These are phyloP conservation scores for Acanthamoeba royreba DNA, from an alignment of 208 protist genomes.

Conservation along the genomic window DNA sequence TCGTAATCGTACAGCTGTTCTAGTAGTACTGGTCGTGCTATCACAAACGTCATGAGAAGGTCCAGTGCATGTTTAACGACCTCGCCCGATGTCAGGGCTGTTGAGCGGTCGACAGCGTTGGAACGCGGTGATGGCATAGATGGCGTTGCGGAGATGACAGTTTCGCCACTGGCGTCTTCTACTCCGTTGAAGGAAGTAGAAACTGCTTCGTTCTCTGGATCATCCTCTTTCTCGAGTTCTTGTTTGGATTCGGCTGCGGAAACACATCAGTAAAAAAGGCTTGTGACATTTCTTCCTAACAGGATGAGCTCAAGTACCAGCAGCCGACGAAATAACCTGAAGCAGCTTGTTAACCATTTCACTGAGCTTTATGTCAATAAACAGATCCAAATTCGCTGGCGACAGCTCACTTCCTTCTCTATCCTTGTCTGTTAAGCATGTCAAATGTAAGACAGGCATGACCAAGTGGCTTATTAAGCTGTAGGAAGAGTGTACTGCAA, in stretches of 20 bases:
- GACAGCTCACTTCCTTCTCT: not conserved
- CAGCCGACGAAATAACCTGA: not conserved
- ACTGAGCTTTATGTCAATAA: slow-evolving; percentile 20
- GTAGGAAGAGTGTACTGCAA: not conserved
- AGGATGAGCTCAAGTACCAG: not conserved
- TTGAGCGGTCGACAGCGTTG: not conserved
- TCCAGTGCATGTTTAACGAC: not conserved
- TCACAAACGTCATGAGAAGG: slow-evolving; percentile 2
- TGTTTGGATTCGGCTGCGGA: not conserved
- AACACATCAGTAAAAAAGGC: not conserved
- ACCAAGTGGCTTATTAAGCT: not conserved
- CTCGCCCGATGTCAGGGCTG: not conserved
- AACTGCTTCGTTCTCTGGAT: not conserved
- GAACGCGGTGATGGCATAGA: not conserved
- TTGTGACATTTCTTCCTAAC: not conserved
- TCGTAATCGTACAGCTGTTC: slow-evolving; percentile 23
- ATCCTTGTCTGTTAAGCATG: not conserved
- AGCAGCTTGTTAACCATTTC: slow-evolving; percentile 38
- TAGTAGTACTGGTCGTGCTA: not conserved
- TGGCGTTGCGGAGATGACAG: not conserved
- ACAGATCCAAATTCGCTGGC: slow-evolving; percentile 1
- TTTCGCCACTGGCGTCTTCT: not conserved
- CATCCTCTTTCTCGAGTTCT: not conserved
- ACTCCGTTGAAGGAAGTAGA: not conserved
- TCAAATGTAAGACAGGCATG: not conserved